Evolutionary conservation across 441 rosid genomes (phyloP).

Genomic region (Gossypium schwendimanii): DNA sequence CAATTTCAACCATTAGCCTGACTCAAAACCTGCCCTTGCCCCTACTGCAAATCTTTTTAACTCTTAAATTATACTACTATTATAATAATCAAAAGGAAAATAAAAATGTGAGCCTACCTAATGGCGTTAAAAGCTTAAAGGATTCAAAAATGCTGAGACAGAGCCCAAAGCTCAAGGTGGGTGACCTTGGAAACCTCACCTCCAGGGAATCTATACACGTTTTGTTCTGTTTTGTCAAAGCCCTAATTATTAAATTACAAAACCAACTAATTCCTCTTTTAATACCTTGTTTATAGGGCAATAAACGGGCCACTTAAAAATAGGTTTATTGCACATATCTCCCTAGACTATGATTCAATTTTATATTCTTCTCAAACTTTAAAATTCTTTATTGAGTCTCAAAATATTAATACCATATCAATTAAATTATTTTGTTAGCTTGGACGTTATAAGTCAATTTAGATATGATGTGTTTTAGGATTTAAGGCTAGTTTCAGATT

Average conservation of each 20-base stretch:
- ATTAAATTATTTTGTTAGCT: no score
- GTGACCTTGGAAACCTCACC: constrained; percentile 12
- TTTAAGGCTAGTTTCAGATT: no score
- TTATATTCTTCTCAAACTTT: no score
- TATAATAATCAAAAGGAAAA: not conserved
- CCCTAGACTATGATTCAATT: no score
- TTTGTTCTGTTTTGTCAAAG: constrained; percentile 2
- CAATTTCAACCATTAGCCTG: constrained; percentile 13
- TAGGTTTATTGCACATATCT: no score
- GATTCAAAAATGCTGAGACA: constrained; percentile 2
- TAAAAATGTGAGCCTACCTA: not conserved
- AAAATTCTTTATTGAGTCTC: no score
- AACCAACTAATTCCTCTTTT: not conserved
- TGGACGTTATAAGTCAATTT: no score
- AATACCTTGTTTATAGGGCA: not conserved
- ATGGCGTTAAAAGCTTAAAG: not conserved
- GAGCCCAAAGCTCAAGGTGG: constrained; percentile 12
- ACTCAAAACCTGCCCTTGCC: not conserved
- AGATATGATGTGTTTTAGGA: no score
- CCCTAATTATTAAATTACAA: not conserved
- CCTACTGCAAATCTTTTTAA: not conserved
- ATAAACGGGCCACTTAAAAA: not conserved
- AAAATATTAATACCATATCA: no score
- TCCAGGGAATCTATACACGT: constrained; percentile 10
- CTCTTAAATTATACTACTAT: not conserved